Evolutionary conservation across 345 rosid genomes (phyloP), one percentile per base, ranked within the genome.

Genomic region (Cardamine chenopodiifolia): DNA sequence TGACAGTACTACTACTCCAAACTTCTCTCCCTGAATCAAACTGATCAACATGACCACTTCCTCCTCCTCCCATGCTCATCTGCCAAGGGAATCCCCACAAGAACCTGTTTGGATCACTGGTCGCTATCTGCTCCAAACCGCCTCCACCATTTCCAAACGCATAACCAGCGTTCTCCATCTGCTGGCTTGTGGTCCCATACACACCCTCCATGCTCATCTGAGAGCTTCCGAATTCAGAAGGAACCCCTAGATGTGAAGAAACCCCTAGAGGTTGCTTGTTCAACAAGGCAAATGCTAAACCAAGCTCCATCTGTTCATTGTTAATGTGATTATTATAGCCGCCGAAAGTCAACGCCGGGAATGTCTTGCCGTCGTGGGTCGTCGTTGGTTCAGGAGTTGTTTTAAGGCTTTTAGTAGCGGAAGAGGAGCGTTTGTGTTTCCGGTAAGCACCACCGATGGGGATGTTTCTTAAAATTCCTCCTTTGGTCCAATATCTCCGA

Each of bases 401-500:
- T 82, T 84, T 55, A 79, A 88, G 71, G 59, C 76, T 40, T 64
- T 77, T 53, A 7, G 57, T 66, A 2, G 72, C 53, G 2, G 92
- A 82, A 0, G 89, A 76, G 0, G 89, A 86, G 48, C 90, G 74
- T 74, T 70, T 86, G 86, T 84, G 86, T 80, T 89, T 89, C 78
- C 90, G 65, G 78, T 89, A 89, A 8, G 85, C 95, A 0, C 95
- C 91, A 5, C 95, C 91, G 1, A 87, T 87, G 0, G 95, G 95
- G 35, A 89, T 89, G 69, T 89, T 87, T 28, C 95, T 78, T 37
- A 89, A 70, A 8, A 88, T 87, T 22, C 91, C 91, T 1, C 95
- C 95, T 82, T 89, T 89, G n/a, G 95, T 89, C 95, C 95, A 89
- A 73, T 89, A 89, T 80, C 95, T 78, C 54, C 90, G 73, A 83